Base-by-base conservation (phyloP, 371 early-diverging fungal species). In the Zancudomyces culisetae region DNA sequence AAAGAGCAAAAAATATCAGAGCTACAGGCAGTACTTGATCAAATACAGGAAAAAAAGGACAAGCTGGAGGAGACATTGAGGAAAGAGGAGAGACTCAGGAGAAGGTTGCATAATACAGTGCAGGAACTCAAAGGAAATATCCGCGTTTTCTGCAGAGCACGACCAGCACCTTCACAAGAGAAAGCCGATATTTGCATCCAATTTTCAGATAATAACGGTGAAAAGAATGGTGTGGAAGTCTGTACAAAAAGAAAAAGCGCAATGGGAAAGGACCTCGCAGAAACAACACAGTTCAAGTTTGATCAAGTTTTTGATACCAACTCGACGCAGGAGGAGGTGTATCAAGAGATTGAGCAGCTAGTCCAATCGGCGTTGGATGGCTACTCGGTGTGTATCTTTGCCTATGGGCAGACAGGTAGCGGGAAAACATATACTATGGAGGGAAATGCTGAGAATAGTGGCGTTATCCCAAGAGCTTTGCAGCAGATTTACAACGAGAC, bases 321-420 rank as follows among this genome's bases (percentile, higher is more conserved):
- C 0, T 59, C 75, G 22, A 68, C 72, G 1, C 99, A 99, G 70
- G 60, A 72, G 20, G 75, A 78, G 26, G 85, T 98, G 13, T 99
- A 87, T 80, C 80, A 80, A 30, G 98, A 99, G 59, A 83, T 99
- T 10, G 83, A 87, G 24, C 91, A 89, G 63, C 69, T 97, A 19
- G 85, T 98, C 2, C 93, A 94, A 62, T 87, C 90, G 1, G 94
- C 94, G 0, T 59, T 95, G 42, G 98, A 98, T 63, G 99, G 99
- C 1, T 98, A 90, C 62, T 90, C 90, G 43, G 93, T 96, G 2
- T 96, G 98, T 65, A 91, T 99, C 43, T 98, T 98, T 74, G 98
- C 98, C 8, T 99, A 99, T 68, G 99, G 99, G 0, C 98, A 98
- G 70, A 99, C 99, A 2, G 98, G 98, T 0, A 84, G 87, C 60